Evolutionary conservation across 106 monocot genomes (phyloP).

Genomic region (Dendrobium nobile): DNA sequence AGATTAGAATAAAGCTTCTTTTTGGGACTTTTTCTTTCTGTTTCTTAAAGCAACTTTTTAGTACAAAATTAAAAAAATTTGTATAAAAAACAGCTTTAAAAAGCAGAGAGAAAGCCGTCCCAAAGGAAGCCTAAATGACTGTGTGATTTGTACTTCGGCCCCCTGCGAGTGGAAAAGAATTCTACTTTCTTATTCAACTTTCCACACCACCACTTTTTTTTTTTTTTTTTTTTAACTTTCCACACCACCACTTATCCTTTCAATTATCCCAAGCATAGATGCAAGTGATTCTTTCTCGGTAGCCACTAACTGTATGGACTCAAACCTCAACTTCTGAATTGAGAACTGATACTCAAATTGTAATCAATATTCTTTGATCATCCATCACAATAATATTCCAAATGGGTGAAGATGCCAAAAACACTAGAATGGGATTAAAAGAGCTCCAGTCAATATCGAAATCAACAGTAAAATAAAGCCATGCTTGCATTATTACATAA

Average conservation of each 20-base stretch:
- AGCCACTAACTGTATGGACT: not conserved
- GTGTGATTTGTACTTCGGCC: too few species aligned
- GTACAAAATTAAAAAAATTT: too few species aligned
- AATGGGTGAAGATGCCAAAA: not conserved
- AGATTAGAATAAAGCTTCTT: too few species aligned
- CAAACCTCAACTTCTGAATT: not conserved
- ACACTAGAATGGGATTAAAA: not conserved
- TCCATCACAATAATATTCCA: not conserved
- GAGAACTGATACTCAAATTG: not conserved
- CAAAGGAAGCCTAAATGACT: too few species aligned
- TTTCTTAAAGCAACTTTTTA: too few species aligned
- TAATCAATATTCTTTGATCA: not conserved
- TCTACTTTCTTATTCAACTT: too few species aligned
- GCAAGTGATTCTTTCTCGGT: not conserved
- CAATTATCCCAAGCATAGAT: not conserved
- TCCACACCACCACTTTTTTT: too few species aligned
- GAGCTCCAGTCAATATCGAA: not conserved
- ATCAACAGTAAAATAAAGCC: not conserved
- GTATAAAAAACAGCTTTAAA: too few species aligned
- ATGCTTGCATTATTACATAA: not conserved
- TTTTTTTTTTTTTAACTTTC: too few species aligned
- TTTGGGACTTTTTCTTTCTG: too few species aligned
- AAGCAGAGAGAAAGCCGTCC: too few species aligned
- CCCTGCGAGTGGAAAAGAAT: too few species aligned
- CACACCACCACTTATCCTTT: not conserved